These are phyloP conservation scores for Pyrenophora teres DNA, from an alignment of 2,329 filamentous ascomycete species.

Conservation along the genomic window DNA sequence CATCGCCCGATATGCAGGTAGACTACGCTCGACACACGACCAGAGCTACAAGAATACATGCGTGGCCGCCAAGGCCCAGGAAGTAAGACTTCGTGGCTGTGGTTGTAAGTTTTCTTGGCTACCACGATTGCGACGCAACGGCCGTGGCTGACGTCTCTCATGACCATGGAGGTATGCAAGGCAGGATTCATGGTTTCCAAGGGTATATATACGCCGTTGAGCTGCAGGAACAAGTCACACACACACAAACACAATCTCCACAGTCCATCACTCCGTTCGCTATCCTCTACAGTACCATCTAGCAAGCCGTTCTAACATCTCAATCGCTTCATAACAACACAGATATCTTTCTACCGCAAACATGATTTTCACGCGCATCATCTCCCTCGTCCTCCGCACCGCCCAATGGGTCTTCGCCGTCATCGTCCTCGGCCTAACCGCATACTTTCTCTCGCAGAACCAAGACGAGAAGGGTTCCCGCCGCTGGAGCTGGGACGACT, in stretches of 20 bases:
- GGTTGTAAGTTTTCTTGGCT: neutral
- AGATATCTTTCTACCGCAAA: slow-evolving; percentile 2
- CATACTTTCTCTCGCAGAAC: slow-evolving; percentile 29
- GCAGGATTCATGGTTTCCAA: neutral
- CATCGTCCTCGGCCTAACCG: slow-evolving; percentile 52
- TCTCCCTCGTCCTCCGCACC: slow-evolving; percentile 63
- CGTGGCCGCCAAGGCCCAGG: slow-evolving; percentile 15
- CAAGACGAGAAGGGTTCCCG: too few relatives aligned
- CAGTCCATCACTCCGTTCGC: neutral
- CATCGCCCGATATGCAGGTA: slow-evolving; percentile 9
- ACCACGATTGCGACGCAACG: slow-evolving; percentile 12
- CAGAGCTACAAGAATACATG: neutral
- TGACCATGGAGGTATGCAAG: slow-evolving; percentile 1
- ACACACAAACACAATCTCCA: neutral
- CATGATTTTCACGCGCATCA: slow-evolving; percentile 52
- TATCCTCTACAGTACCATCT: neutral
- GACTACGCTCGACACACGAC: slow-evolving; percentile 10
- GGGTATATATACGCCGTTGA: slow-evolving; percentile 4
- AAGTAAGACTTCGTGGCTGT: slow-evolving; percentile 4
- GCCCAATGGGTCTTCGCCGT: slow-evolving; percentile 71
- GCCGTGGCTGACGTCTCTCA: slow-evolving; percentile 21
- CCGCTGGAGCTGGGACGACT: too few relatives aligned
- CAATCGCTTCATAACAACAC: neutral
- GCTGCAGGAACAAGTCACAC: neutral
- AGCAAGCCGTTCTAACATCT: neutral